Evolutionary conservation across 495 filamentous ascomycete genomes (phyloP).

Genomic region (Penicillium coprophilum): DNA sequence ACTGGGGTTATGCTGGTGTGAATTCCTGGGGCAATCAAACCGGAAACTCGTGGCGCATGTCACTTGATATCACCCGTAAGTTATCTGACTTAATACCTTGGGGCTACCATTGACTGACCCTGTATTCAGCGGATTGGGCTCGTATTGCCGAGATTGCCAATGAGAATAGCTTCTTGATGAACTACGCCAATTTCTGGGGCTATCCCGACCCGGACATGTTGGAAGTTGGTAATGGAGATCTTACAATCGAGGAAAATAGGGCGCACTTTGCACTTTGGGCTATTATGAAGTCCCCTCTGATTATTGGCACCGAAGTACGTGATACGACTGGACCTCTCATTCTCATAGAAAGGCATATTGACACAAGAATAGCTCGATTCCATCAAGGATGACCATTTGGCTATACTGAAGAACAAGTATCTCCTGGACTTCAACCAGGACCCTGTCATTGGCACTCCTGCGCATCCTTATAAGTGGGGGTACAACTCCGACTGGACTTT

Average conservation of each 20-base stretch:
- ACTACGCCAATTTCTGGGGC: slow-evolving; percentile 53
- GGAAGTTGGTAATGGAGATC: slow-evolving; percentile 62
- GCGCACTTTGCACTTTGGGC: slow-evolving; percentile 59
- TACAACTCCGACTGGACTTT: slow-evolving; percentile 63
- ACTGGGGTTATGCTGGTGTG: slow-evolving; percentile 59
- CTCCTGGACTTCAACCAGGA: slow-evolving; percentile 66
- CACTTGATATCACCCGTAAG: slow-evolving; percentile 52
- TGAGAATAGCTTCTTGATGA: slow-evolving; percentile 47
- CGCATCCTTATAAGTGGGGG: slow-evolving; percentile 66
- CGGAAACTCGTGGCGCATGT: slow-evolving; percentile 57
- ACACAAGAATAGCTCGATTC: slow-evolving; percentile 38
- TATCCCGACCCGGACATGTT: slow-evolving; percentile 68
- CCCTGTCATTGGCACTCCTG: slow-evolving; percentile 48
- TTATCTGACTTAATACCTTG: slow-evolving; percentile 6
- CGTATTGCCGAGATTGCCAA: slow-evolving; percentile 44
- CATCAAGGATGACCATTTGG: slow-evolving; percentile 44
- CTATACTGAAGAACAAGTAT: slow-evolving; percentile 57
- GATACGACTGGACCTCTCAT: slow-evolving; percentile 8
- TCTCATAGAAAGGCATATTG: neutral
- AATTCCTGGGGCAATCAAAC: slow-evolving; percentile 52
- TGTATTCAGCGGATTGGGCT: slow-evolving; percentile 36
- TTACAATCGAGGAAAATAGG: slow-evolving; percentile 50
- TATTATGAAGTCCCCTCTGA: slow-evolving; percentile 55
- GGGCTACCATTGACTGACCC: slow-evolving; percentile 12
- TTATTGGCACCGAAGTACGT: slow-evolving; percentile 55